Evolutionary conservation across 192 early-diverging fungal genomes (phyloP).

Genomic region (Rhizophagus clarus): DNA sequence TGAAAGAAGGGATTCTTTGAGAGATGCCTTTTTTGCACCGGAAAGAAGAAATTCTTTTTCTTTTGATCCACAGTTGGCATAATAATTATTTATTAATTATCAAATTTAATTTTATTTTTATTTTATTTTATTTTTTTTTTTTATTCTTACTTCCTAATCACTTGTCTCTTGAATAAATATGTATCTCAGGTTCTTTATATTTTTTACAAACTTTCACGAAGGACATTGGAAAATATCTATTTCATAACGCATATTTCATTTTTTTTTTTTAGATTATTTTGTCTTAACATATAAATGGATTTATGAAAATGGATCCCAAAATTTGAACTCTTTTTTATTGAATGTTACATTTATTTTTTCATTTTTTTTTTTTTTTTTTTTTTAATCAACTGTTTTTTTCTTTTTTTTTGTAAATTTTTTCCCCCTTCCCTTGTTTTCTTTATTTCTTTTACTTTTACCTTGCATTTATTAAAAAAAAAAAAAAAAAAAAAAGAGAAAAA

Average conservation of each 20-base stretch:
- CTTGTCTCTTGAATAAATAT: background rate
- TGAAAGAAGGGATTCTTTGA: constrained; percentile 29
- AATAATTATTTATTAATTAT: background rate
- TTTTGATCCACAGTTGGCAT: constrained; percentile 33
- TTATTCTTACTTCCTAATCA: background rate
- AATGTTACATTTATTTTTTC: background rate
- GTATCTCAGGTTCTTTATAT: background rate
- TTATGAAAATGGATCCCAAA: constrained; percentile 5
- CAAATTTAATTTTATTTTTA: background rate
- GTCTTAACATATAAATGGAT: background rate
- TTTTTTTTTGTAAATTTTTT: background rate
- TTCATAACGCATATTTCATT: constrained; percentile 35
- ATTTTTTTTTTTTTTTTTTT: background rate
- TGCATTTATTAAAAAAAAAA: background rate
- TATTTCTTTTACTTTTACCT: background rate
- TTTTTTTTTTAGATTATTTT: background rate
- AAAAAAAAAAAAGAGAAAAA: no score
- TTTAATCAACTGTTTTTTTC: constrained; percentile 3
- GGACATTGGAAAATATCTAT: constrained; percentile 33
- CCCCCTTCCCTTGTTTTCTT: background rate
- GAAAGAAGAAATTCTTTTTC: constrained; percentile 26
- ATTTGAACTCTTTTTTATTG: constrained; percentile 38
- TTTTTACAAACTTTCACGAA: constrained; percentile 19
- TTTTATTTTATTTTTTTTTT: background rate
- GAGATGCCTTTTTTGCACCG: background rate